These are phyloP conservation scores for Dicorynia guianensis DNA, from an alignment of 306 rosid genomes.

Conservation along the genomic window DNA sequence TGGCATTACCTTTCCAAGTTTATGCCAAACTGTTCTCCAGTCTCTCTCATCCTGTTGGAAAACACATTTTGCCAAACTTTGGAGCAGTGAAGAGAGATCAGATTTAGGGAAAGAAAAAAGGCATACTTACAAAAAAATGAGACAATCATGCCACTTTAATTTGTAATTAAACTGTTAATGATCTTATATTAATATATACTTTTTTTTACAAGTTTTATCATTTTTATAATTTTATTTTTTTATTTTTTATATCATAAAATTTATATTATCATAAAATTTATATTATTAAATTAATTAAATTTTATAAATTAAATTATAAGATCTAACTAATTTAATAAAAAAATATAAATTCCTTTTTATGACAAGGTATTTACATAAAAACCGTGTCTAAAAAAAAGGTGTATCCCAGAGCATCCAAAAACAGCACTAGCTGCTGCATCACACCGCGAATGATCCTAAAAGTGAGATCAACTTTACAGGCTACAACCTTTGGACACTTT, in stretches of 20 bases:
- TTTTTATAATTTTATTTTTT: no score
- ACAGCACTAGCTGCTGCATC: background rate
- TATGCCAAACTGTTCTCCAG: slow-evolving; percentile 49
- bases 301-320: no score
- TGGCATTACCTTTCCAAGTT: slow-evolving; percentile 39
- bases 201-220: no score
- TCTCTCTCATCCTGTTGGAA: slow-evolving; percentile 40
- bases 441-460: background rate
- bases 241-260: no score
- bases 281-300: no score
- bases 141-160: slow-evolving; percentile 16
- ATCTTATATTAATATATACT: background rate
- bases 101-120: slow-evolving; percentile 1
- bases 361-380: background rate
- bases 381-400: background rate
- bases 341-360: background rate
- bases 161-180: slow-evolving; percentile 30
- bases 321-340: no score
- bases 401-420: background rate
- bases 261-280: no score
- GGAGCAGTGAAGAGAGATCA: slow-evolving; percentile 29
- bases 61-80: slow-evolving; percentile 23
- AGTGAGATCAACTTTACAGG: slow-evolving; percentile 26
- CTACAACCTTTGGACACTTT: background rate
- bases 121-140: background rate